Conservation (phyloP, 129 eudicot species). For the Logfia minima region DNA sequence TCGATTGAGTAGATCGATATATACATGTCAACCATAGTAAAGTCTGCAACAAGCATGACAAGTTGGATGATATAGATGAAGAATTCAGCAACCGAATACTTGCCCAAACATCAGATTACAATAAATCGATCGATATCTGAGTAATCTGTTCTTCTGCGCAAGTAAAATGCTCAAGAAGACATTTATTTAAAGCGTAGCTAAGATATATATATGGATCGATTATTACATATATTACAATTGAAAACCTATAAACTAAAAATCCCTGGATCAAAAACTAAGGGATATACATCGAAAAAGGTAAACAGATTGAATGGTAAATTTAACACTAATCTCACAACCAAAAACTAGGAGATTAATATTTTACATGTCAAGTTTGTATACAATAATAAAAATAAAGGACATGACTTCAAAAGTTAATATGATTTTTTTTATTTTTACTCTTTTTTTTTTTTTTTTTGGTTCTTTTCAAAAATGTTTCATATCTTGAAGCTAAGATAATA, state of each 20-base stretch:
- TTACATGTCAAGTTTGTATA: conserved; percentile 4
- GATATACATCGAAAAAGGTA: not conserved
- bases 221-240: not conserved
- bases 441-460: too few species aligned
- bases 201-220: too few species aligned
- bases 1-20: too few species aligned
- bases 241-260: not conserved
- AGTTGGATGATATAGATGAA: not conserved
- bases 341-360: conserved; percentile 14
- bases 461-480: too few species aligned
- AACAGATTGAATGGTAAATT: not conserved
- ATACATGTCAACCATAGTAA: too few species aligned
- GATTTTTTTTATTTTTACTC: not conserved
- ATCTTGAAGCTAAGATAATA: not conserved
- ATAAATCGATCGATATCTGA: too few species aligned
- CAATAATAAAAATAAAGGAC: not conserved
- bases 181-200: too few species aligned
- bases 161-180: too few species aligned
- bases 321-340: conserved; percentile 17
- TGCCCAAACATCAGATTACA: not conserved
- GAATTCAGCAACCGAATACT: not conserved
- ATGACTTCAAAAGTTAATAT: not conserved
- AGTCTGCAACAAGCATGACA: not conserved
- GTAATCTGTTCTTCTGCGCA: too few species aligned
- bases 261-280: not conserved